Conservation (phyloP, 495 filamentous ascomycete genomes). For the Penicillium roqueforti region DNA sequence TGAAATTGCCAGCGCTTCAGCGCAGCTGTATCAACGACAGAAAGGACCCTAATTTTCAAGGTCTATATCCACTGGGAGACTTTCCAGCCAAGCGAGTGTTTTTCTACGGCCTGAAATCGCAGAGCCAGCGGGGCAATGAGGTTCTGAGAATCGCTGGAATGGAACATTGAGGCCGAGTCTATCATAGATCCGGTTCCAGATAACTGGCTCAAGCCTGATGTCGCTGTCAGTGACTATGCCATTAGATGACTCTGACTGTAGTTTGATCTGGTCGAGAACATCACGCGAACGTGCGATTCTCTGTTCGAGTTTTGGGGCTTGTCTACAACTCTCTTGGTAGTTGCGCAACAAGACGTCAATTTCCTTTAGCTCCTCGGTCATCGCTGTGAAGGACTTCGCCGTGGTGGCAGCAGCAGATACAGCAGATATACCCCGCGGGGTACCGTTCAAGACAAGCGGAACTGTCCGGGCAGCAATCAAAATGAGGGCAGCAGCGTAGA, state of each 20-base stretch:
- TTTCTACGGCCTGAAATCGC: background rate
- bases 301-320: background rate
- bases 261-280: too few relatives aligned
- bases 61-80: conserved; percentile 13
- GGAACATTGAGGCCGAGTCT: background rate
- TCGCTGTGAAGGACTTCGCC: background rate
- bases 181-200: background rate
- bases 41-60: too few relatives aligned
- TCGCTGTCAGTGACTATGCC: background rate
- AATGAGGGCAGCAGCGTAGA: background rate
- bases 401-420: background rate
- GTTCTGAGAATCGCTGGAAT: too few relatives aligned
- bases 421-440: background rate
- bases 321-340: background rate
- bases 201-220: background rate
- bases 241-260: background rate
- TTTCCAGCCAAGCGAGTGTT: conserved; percentile 15
- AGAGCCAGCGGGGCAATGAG: background rate
- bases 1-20: too few relatives aligned
- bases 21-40: too few relatives aligned
- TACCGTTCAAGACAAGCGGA: background rate
- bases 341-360: background rate
- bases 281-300: background rate
- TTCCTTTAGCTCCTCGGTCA: background rate
- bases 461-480: background rate